Base-by-base conservation (phyloP, 2,329 filamentous ascomycete genomes). In the Microsporum canis region DNA sequence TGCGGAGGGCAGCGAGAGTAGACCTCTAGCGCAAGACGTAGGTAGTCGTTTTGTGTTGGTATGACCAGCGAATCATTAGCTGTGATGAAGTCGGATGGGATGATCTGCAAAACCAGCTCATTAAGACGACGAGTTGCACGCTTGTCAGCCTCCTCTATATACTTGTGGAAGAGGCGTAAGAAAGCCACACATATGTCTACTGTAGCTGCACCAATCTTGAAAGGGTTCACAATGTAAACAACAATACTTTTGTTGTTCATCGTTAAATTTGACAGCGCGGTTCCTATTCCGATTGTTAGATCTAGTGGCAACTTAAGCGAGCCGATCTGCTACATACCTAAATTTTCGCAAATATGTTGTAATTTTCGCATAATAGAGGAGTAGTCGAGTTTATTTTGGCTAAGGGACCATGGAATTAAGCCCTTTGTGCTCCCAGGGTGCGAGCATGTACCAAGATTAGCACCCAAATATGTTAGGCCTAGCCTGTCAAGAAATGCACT, bases 191-290 rank as follows among this genome's bases (percentile, higher is more conserved):
- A 85, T 2, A 84, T 74, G 63, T 83, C 78, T 70, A 63, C 77
- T 27, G 76, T 66, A 38, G 78, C 76, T 17, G 76, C 73, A 27
- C 76, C 71, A 56, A 74, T 71, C 3, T 72, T 68, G 61, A 83
- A 84, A 1, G 82, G 81, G 65, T 84, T 80, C 57, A 85, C 69
- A 61, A 85, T 79, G 67, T 84, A 85, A 55, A 86, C 74, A 38
- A 86, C 79, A 51, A 81, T 74, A 63, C 75, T 80, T 12, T 75
- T 71, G 7, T 68, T 69, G 36, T 65, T 69, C 10, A 70, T 66
- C 14, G 73, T 63, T 33, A 68, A 65, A 41, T 71, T 70, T 1
- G 72, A 67, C 29, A 78, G 67, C 57, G 72, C 68, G 12, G 63
- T 67, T 23, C 73, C 76, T 75, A 34, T n/a, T 29, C 8, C 4